Conservation (phyloP, 192 early-diverging fungal genomes). For the Rhizophagus sp. region DNA sequence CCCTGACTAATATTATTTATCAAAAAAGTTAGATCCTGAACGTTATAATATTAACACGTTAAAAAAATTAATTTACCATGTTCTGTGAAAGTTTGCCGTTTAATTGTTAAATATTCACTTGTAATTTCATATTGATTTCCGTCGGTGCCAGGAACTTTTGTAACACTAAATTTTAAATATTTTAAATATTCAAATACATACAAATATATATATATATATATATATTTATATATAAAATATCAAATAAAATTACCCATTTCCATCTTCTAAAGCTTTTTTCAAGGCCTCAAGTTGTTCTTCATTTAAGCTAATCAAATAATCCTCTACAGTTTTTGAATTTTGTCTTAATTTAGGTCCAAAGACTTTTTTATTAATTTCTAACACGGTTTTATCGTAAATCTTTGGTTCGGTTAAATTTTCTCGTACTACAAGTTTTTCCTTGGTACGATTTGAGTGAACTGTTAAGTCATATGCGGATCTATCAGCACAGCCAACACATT, state of each 20-base stretch:
- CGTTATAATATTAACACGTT: neutral
- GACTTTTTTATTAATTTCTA: conserved; percentile 91
- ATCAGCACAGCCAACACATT: conserved; percentile 99
- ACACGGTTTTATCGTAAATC: conserved; percentile 70
- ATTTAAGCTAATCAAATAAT: conserved; percentile 61
- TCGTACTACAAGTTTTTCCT: conserved; percentile 92
- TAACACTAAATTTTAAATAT: neutral
- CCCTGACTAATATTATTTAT: conserved; percentile 61
- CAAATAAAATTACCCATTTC: conserved; percentile 57
- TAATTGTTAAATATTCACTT: conserved; percentile 36
- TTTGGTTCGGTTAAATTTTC: conserved; percentile 83
- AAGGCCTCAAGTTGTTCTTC: conserved; percentile 60
- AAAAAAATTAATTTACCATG: conserved; percentile 32
- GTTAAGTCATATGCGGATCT: conserved; percentile 97
- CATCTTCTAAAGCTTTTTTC: conserved; percentile 61
- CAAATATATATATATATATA: conserved; percentile 33
- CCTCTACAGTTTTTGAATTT: conserved; percentile 86
- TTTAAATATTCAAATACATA: neutral
- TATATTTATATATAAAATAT: conserved; percentile 29
- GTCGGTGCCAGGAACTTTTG: conserved; percentile 6
- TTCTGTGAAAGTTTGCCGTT: conserved; percentile 42
- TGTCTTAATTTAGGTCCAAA: conserved; percentile 95
- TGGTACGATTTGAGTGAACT: conserved; percentile 85
- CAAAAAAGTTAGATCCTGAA: neutral
- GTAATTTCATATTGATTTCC: conserved; percentile 19